Evolutionary conservation across 805 yeast species (phyloP), one percentile per base, ranked within the genome.

Genomic region (Saturnispora mendoncae): DNA sequence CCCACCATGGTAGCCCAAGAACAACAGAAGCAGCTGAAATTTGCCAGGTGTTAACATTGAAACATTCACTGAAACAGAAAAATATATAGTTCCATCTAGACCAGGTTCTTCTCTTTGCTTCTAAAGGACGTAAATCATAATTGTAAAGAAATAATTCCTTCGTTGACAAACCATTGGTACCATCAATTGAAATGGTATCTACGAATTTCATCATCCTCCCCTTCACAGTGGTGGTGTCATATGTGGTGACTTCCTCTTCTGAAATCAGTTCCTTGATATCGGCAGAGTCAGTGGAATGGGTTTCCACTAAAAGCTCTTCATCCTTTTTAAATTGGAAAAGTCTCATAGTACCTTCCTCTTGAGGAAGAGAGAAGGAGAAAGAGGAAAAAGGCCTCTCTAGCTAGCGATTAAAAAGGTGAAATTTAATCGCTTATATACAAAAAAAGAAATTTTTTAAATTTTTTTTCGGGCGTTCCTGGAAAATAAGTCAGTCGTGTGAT

Each of bases 81-180:
- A 45, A 36, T 7, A 43, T 30, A 17, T 39, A 46, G 17, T 46
- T 46, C 23, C 27, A 36, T 6, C 15, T 47, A 10, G 52, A 55
- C 64, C 64, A 63, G 0, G 63, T 60, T 41, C 64, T 51, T 33
- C 63, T 52, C 4, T 49, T 49, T 9, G 36, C 45, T 4, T 57
- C 55, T 8, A 59, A 54, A 7, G 66, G 66, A 24, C 58, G 57
- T 25, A 62, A 42, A 46, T 64, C 68, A 35, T 61, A 51, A 41
- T 62, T 62, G 18, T 43, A 43, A 31, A 86, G 67, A 51, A 82
- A 86, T 47, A 80, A 66, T 52, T 84, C 84, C 3, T 74, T 49
- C 3, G 74, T 49, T 0, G 82, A 62, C 32, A 80, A 48, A 4
- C 52, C 56, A 21, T 59, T 31, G 1, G 56, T 55, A 15, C 59